Evolutionary conservation across 768 basidiomycete genomes (phyloP).

Genomic region (Naematelia aurantialba): DNA sequence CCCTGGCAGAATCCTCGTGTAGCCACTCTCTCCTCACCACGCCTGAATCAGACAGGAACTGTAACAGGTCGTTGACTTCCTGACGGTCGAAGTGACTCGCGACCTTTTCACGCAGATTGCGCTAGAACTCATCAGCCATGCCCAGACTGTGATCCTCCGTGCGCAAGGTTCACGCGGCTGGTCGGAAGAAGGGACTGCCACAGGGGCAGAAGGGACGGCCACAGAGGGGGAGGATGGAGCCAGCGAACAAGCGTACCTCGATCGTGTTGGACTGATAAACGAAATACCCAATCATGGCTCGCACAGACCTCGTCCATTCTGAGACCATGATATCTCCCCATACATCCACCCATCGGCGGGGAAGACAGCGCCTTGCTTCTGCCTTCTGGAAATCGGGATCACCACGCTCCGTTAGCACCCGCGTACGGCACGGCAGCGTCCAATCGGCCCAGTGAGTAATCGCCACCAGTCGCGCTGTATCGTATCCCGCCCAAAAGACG

Average conservation of each 20-base stretch:
- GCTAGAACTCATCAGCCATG: constrained; percentile 14
- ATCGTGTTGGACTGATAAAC: constrained; percentile 31
- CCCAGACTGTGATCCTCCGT: too few relatives aligned
- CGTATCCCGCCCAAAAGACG: constrained; percentile 42
- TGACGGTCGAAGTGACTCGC: constrained; percentile 28
- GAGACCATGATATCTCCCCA: constrained; percentile 23
- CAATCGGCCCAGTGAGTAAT: constrained; percentile 12
- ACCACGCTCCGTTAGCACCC: constrained; percentile 1
- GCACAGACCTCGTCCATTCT: constrained; percentile 25
- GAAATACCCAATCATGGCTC: constrained; percentile 22
- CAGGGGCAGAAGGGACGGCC: too few relatives aligned
- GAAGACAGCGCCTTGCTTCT: constrained; percentile 1
- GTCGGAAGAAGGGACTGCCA: too few relatives aligned
- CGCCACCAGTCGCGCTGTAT: constrained; percentile 31
- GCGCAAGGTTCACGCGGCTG: too few relatives aligned
- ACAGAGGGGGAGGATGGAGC: too few relatives aligned
- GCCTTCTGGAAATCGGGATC: not conserved
- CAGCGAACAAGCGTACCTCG: constrained; percentile 26
- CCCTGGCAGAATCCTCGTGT: not conserved
- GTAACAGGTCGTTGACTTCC: constrained; percentile 39
- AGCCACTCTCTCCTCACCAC: constrained; percentile 6
- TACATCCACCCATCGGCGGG: constrained; percentile 42
- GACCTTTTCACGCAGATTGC: constrained; percentile 19
- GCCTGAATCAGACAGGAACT: constrained; percentile 20
- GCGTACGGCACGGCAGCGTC: constrained; percentile 6